Percentiles rank a stretch among this genome's conserved stretches.
These are phyloP conservation scores for Clitopilus hobsonii DNA, from an alignment of 768 basidiomycete species.

Conservation along the genomic window DNA sequence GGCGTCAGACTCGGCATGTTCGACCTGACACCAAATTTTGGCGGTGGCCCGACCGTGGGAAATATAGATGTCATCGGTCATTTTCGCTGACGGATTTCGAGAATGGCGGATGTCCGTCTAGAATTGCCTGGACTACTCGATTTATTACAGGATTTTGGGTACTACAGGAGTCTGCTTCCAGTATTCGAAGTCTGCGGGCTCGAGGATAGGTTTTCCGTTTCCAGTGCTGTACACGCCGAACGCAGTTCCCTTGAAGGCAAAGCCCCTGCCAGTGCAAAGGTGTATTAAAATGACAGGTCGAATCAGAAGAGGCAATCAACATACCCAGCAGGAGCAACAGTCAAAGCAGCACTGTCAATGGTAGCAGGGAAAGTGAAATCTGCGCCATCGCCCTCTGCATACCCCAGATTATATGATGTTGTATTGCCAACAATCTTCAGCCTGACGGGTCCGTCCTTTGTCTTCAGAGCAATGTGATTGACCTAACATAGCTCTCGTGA, in stretches of 20 bases:
- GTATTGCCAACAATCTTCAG: slow-evolving; percentile 24
- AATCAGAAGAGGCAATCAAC: slow-evolving; percentile 5
- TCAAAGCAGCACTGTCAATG: slow-evolving; percentile 27
- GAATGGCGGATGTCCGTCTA: too few relatives aligned
- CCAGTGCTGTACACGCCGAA: slow-evolving; percentile 35
- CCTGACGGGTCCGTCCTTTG: slow-evolving; percentile 19
- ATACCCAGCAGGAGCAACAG: slow-evolving; percentile 28
- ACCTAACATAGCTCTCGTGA: background rate
- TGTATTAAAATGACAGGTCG: background rate
- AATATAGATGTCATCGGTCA: background rate
- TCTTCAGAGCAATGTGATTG: slow-evolving; percentile 14
- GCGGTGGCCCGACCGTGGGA: background rate
- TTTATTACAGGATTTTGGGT: background rate
- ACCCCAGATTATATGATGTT: slow-evolving; percentile 26
- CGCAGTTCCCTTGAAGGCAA: slow-evolving; percentile 32
- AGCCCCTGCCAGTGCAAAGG: slow-evolving; percentile 19
- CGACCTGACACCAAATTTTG: background rate
- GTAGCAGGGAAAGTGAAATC: slow-evolving; percentile 20
- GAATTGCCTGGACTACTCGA: too few relatives aligned
- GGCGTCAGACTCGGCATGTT: background rate
- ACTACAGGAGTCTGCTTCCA: slow-evolving; percentile 25
- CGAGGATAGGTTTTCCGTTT: slow-evolving; percentile 29
- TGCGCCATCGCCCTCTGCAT: slow-evolving; percentile 23
- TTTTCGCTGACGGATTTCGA: background rate
- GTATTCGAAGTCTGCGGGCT: slow-evolving; percentile 30